Conservation (phyloP, 2,329 filamentous ascomycete genomes). For the Gyromitra esculenta region DNA sequence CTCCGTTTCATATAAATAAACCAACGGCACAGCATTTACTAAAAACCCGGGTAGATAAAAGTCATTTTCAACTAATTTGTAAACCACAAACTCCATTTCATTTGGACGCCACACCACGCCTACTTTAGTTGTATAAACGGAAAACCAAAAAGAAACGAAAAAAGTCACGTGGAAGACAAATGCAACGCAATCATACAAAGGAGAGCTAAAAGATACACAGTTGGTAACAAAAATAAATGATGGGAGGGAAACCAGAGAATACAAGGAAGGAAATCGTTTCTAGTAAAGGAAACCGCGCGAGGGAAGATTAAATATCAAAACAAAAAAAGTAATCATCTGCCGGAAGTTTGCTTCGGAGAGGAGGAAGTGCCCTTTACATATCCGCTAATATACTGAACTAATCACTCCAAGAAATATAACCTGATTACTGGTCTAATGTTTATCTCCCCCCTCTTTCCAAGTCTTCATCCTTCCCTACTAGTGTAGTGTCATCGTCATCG, state of each 20-base stretch:
- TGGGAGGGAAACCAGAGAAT: slow-evolving; percentile 6
- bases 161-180: not conserved
- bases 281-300: slow-evolving; percentile 11
- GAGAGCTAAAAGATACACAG: slow-evolving; percentile 8
- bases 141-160: slow-evolving; percentile 19
- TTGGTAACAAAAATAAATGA: slow-evolving; percentile 11
- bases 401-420: not conserved
- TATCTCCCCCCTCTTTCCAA: slow-evolving; percentile 44
- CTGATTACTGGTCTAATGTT: not conserved
- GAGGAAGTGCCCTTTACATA: slow-evolving; percentile 31
- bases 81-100: slow-evolving; percentile 19
- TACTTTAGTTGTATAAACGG: slow-evolving; percentile 12
- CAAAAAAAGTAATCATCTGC: slow-evolving; percentile 11
- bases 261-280: slow-evolving; percentile 25
- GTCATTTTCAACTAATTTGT: not conserved
- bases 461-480: slow-evolving; percentile 47
- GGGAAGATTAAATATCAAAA: slow-evolving; percentile 37
- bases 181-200: slow-evolving; percentile 13
- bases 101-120: slow-evolving; percentile 9
- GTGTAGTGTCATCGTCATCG: slow-evolving; percentile 50
- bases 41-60: not conserved
- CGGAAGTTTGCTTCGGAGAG: slow-evolving; percentile 5
- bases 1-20: slow-evolving; percentile 11
- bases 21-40: not conserved
- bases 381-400: slow-evolving; percentile 29